A percentile compares a stretch with the other conserved stretches of the same genome.
These are phyloP conservation scores for Tetrahymena elliotti DNA, from an alignment of 73 alveolate species.

Conservation along the genomic window DNA sequence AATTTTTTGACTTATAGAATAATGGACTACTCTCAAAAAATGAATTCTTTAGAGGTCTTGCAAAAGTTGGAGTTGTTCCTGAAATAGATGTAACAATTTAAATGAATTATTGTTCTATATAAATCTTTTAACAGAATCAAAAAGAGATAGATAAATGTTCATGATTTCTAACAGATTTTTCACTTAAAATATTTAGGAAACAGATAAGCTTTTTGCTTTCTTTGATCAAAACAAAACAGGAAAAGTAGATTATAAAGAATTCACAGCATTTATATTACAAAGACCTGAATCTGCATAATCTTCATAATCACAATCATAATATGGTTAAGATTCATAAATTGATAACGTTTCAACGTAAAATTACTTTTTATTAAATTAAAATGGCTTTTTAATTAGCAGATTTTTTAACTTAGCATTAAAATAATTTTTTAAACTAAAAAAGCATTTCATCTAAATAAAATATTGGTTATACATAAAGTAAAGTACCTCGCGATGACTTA, in stretches of 20 bases:
- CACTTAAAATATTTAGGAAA: not conserved
- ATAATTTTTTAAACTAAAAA: not conserved
- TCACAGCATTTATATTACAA: not conserved
- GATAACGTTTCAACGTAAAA: not conserved
- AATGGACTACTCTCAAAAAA: constrained; percentile 13
- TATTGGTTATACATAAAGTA: not conserved
- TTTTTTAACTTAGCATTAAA: not conserved
- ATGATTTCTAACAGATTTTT: too few species aligned
- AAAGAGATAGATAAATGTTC: too few species aligned
- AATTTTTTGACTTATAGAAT: constrained; percentile 26
- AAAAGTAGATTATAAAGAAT: not conserved
- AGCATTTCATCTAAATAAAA: not conserved
- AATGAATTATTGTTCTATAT: too few species aligned
- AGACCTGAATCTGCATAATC: not conserved
- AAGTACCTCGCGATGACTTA: not conserved
- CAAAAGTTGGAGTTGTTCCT: constrained; percentile 34
- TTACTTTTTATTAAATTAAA: not conserved
- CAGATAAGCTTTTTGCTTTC: not conserved
- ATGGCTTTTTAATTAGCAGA: too few species aligned
- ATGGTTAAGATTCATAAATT: not conserved
- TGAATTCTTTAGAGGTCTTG: constrained; percentile 37
- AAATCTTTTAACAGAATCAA: too few species aligned
- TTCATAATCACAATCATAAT: not conserved
- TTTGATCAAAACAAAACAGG: not conserved
- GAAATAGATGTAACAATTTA: not conserved